Conservation (phyloP, 2,329 filamentous ascomycete genomes). For the Xylariaceae sp. region DNA sequence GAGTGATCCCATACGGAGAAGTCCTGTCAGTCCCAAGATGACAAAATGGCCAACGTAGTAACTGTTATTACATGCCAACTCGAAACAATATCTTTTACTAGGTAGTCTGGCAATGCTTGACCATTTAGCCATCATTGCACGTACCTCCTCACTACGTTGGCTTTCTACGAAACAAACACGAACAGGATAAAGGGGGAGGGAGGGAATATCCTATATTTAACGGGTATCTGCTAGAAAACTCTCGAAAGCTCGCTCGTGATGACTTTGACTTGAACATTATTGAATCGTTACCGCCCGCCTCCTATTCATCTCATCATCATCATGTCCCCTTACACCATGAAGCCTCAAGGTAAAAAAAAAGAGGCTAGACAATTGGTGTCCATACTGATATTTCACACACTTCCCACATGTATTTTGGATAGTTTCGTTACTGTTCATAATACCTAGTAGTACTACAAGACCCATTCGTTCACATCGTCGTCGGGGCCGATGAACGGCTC, state of each 20-base stretch:
- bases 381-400: neutral
- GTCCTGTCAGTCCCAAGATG: too few relatives aligned
- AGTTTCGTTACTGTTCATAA: neutral
- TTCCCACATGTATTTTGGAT: neutral
- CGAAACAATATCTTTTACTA: too few relatives aligned
- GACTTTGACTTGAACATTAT: too few relatives aligned
- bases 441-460: conserved; percentile 39
- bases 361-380: neutral
- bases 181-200: neutral
- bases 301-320: too few relatives aligned
- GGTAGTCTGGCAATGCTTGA: too few relatives aligned
- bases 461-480: conserved; percentile 80
- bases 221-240: neutral
- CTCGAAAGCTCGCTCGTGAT: too few relatives aligned
- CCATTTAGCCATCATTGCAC: too few relatives aligned
- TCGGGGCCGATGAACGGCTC: conserved; percentile 76
- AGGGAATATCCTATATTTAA: neutral
- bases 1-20: too few relatives aligned
- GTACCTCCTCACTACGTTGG: neutral
- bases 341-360: neutral
- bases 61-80: too few relatives aligned
- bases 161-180: neutral
- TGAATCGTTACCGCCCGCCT: too few relatives aligned
- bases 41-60: too few relatives aligned
- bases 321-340: too few relatives aligned